A percentile compares a stretch with the other conserved stretches of the same genome.
These are phyloP conservation scores for Wallacemonas rigidus DNA, from an alignment of 208 protist species.

Conservation along the genomic window DNA sequence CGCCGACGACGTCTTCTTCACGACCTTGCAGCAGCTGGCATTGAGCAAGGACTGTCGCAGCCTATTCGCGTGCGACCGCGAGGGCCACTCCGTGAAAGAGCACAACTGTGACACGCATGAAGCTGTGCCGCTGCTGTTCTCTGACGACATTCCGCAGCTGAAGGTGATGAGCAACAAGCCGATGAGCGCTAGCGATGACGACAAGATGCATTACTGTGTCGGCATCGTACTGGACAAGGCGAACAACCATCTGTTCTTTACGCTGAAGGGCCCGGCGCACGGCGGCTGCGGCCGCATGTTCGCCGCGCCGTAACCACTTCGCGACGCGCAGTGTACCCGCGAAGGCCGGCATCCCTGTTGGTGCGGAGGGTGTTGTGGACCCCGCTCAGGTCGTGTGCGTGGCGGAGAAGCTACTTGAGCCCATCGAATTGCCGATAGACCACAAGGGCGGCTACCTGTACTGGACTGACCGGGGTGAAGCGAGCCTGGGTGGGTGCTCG, in stretches of 20 bases:
- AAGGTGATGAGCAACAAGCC: slow-evolving; percentile 17
- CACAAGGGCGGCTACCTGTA: slow-evolving; percentile 32
- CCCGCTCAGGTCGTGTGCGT: slow-evolving; percentile 25
- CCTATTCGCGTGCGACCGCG: slow-evolving; percentile 51
- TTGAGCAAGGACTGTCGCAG: slow-evolving; percentile 25
- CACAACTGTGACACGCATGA: slow-evolving; percentile 45
- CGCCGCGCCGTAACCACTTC: slow-evolving; percentile 45
- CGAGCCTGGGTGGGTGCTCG: slow-evolving; percentile 34
- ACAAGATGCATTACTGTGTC: slow-evolving; percentile 40
- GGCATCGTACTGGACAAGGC: slow-evolving; percentile 43
- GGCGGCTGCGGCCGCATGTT: slow-evolving; percentile 40
- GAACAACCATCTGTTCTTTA: slow-evolving; percentile 47
- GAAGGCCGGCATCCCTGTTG: slow-evolving; percentile 7
- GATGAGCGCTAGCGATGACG: slow-evolving; percentile 21
- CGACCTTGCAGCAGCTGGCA: slow-evolving; percentile 46
- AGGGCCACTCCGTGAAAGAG: slow-evolving; percentile 51
- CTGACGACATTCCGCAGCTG: slow-evolving; percentile 26
- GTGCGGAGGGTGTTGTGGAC: slow-evolving; percentile 39
- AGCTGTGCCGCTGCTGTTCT: slow-evolving; percentile 40
- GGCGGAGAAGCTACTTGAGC: slow-evolving; percentile 37
- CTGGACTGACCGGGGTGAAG: slow-evolving; percentile 51
- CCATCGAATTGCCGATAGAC: slow-evolving; percentile 47
- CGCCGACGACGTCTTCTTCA: slow-evolving; percentile 26
- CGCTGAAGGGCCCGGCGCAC: slow-evolving; percentile 44
- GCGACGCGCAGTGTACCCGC: slow-evolving; percentile 31